Base-by-base conservation (phyloP, 1,139 yeast species). In the Candida sanyaensis region DNA sequence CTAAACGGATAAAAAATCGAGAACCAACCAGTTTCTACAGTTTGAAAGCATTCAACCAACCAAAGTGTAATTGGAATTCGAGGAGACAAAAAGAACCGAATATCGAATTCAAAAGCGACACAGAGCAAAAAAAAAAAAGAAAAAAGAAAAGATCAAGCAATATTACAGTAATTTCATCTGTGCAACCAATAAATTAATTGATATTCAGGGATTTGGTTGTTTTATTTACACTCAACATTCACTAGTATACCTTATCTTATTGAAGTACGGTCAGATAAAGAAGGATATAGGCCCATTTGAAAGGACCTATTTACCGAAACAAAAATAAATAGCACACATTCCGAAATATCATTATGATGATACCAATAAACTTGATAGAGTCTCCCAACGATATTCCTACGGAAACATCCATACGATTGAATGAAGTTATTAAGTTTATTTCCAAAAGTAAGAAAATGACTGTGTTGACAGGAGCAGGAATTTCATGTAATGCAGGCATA, bases 401-500 rank as follows among this genome's bases (percentile, higher is more conserved):
- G 2, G 54, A 51, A 10, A 42, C 37, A 3, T 42, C 51, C 37
- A 71, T 73, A 34, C 61, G 62, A 46, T 58, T 75, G 40, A 65
- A 72, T 44, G 79, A 75, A 52, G 71, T 71, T 26, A 63, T 73
- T 45, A 73, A 73, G 54, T 43, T 58, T 43, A 69, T 86, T 10
- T 73, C 69, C 55, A 73, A 83, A 56, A 54, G 75, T 43, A 76
- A 76, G 51, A 81, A 77, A 60, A 71, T 84, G 41, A 71, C 85
- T 10, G 75, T 85, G 7, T 75, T 91, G 48, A 90, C 97, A 0
- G 97, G 98, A 7, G 98, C 98, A 1, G 98, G 98, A 1, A 89
- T 92, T 50, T 89, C 97, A 26, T 90, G 97, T 64, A 90, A 88
- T 63, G 97, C 98, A 0, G 98, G 98, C 0, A 92, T 92, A 47